Conservation (phyloP, 768 basidiomycete species). For the Leccinum obscurum region DNA sequence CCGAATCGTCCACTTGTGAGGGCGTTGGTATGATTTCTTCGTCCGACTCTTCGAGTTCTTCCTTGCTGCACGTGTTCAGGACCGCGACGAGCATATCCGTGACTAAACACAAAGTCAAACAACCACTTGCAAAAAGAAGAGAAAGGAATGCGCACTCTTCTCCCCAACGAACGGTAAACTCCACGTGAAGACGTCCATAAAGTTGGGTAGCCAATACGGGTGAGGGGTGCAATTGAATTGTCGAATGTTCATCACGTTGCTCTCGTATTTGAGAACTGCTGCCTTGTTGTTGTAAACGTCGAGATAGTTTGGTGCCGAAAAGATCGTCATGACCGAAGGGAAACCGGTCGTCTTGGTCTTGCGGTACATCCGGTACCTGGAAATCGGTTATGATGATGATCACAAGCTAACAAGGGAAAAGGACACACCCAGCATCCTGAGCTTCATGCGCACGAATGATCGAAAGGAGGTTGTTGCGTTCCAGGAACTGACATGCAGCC, state of each 20-base stretch:
- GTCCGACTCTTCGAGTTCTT: conserved; percentile 87
- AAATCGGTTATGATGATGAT: background rate
- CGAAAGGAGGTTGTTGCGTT: conserved; percentile 93
- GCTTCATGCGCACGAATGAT: conserved; percentile 99
- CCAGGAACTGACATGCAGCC: conserved; percentile 95
- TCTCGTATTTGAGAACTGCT: conserved; percentile 98
- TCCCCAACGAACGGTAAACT: conserved; percentile 97
- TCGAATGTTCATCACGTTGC: conserved; percentile 97
- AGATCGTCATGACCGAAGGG: conserved; percentile 99
- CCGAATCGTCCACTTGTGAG: conserved; percentile 44
- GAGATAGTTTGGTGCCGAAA: conserved; percentile 96
- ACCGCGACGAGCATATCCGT: conserved; percentile 99
- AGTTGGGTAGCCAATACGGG: conserved; percentile 98
- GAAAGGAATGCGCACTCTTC: conserved; percentile 64
- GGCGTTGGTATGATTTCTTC: conserved; percentile 41
- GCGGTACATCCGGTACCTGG: conserved; percentile 95
- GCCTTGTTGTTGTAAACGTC: conserved; percentile 99
- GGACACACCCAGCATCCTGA: conserved; percentile 90
- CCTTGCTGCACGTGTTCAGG: conserved; percentile 92
- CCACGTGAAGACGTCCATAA: conserved; percentile 99
- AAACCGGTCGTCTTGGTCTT: conserved; percentile 98
- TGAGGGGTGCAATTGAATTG: conserved; percentile 98
- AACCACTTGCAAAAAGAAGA: background rate
- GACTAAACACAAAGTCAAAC: conserved; percentile 52
- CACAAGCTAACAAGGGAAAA: background rate